These are phyloP conservation scores for Aspergillus asperescens DNA, from an alignment of 495 filamentous ascomycete genomes.

Conservation along the genomic window DNA sequence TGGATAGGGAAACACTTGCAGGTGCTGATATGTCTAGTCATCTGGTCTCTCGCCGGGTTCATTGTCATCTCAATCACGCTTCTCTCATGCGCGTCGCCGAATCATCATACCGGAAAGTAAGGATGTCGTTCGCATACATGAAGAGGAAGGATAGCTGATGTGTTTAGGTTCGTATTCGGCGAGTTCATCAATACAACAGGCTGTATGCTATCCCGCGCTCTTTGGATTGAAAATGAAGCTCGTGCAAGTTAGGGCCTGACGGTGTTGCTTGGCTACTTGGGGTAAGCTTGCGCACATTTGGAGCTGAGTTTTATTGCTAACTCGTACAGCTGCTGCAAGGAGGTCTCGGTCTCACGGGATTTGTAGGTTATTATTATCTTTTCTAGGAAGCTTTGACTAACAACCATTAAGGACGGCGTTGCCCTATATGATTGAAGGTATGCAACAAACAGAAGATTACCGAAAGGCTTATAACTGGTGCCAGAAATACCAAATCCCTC, in stretches of 20 bases:
- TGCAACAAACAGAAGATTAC: not conserved
- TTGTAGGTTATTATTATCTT: constrained; percentile 29
- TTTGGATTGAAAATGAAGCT: constrained; percentile 5
- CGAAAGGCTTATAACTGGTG: not conserved
- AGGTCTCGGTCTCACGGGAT: constrained; percentile 57
- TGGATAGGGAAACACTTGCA: not conserved
- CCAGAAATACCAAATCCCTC: constrained; percentile 65
- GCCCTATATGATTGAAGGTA: constrained; percentile 48
- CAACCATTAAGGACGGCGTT: constrained; percentile 44
- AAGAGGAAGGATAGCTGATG: constrained; percentile 27
- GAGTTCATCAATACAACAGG: constrained; percentile 57
- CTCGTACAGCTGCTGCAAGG: constrained; percentile 49
- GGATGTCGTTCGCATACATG: constrained; percentile 36
- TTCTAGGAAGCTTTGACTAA: constrained; percentile 13
- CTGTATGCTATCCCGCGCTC: constrained; percentile 29
- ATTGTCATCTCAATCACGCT: constrained; percentile 63
- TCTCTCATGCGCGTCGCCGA: constrained; percentile 55
- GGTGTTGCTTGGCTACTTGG: constrained; percentile 61
- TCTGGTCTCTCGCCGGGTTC: constrained; percentile 65
- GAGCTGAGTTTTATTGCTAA: constrained; percentile 17
- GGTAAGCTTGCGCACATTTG: constrained; percentile 23
- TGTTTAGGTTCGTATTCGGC: constrained; percentile 53
- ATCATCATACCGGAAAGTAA: constrained; percentile 56
- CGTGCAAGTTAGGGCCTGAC: constrained; percentile 46
- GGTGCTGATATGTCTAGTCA: constrained; percentile 31